These are phyloP conservation scores for Petunia secreta DNA, from an alignment of 257 asterid genomes.

Conservation along the genomic window DNA sequence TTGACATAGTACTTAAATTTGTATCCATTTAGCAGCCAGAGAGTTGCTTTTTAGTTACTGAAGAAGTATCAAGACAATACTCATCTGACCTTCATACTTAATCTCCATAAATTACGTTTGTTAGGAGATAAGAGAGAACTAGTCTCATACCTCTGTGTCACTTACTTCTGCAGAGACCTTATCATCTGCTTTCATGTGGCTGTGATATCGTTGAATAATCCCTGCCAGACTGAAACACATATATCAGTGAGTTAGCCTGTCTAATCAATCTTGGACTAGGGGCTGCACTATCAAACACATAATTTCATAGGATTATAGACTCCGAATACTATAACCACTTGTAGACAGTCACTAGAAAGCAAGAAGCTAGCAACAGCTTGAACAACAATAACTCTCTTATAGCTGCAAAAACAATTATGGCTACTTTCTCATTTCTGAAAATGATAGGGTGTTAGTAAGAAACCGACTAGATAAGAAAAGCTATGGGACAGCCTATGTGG, in stretches of 20 bases:
- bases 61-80: neutral
- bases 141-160: slow-evolving; percentile 29
- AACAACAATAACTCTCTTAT: neutral
- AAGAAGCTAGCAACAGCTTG: slow-evolving; percentile 1
- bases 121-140: neutral
- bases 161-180: slow-evolving; percentile 25
- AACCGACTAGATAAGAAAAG: slow-evolving; percentile 18
- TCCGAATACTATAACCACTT: slow-evolving; percentile 15
- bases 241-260: neutral
- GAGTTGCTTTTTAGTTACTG: neutral
- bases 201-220: slow-evolving; percentile 31
- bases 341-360: neutral
- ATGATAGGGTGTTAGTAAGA: neutral
- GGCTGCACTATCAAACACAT: slow-evolving; percentile 1
- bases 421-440: neutral
- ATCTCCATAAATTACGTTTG: neutral
- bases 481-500: neutral
- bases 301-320: neutral
- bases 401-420: neutral
- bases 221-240: slow-evolving; percentile 33
- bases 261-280: slow-evolving; percentile 1
- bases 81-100: neutral
- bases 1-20: neutral
- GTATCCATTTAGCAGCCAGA: neutral
- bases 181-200: slow-evolving; percentile 28